Base-by-base conservation (phyloP, 352 stramenopile genomes). In the Pythium coloratum region DNA sequence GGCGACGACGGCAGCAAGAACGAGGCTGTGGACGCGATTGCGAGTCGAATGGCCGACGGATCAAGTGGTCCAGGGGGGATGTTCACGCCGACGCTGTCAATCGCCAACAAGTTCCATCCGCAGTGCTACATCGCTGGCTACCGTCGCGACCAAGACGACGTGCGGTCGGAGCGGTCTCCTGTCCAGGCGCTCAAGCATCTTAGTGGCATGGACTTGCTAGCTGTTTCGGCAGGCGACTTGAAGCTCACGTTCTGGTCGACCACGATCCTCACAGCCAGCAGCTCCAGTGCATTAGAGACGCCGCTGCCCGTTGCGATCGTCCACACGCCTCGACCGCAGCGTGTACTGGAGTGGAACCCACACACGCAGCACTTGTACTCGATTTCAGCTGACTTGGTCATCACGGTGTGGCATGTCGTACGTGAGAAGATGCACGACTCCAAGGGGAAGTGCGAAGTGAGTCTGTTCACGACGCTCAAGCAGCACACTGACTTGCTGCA, bases 211-310 rank as follows among this genome's bases (percentile, higher is more conserved):
- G 83, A 94, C 53, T 44, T 94, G 12, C 67, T 94, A 8, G 83
- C 75, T n/a, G 78, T 92, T 9, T 91, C 85, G 1, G 85, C 76
- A 8, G 85, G 83, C 0, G 85, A 94, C 47, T 64, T 94, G 16
- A 94, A 92, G 57, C 75, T 94, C 59, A 91, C 83, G 30, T 92
- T 94, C 59, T 94, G 85, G 85, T 64, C 80, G 2, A 76, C 82
- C 1, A 78, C 73, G 16, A 73, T 91, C 26, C 60, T 94, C n/a
- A 91, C 80, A 2, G 78, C 82, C 0, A 78, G 68, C 28, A 91
- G 83, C 49, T 63, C 79, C 6, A 89, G 83, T 20, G 83, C 83
- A 0, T 62, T 91, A 34, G 84, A 92, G 56, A 89, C 75, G 8
- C 80, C 82, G 6, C 38, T 76, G n/a, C 85, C 85, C 2, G 70